phyloP scores from a whole-genome alignment of 371 early-diverging fungal genomes.

The Chytridiales sp. region DNA sequence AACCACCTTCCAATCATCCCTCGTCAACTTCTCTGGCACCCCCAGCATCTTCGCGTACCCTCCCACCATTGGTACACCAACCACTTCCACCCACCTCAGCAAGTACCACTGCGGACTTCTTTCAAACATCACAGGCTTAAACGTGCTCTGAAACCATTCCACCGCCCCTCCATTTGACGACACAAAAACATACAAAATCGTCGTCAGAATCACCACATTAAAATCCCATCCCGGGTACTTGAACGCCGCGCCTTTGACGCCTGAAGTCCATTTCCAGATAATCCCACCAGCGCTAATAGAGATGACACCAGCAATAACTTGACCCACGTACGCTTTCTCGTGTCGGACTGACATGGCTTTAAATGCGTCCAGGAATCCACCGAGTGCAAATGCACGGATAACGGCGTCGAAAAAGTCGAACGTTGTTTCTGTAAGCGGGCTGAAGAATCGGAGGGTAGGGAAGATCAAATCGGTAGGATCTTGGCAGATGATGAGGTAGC shows the following conservation, averaged over 20 bases:
- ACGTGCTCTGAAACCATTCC: neutral
- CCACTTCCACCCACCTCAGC: neutral
- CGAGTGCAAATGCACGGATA: conserved; percentile 21
- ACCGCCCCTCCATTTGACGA: neutral
- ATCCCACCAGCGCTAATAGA: conserved; percentile 30
- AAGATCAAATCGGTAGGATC: conserved; percentile 20
- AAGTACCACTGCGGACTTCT: neutral
- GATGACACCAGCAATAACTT: conserved; percentile 17
- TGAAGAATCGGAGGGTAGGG: conserved; percentile 10
- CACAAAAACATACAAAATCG: conserved; percentile 10
- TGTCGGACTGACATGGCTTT: neutral
- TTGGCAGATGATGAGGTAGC: conserved; percentile 28
- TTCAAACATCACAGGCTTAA: neutral
- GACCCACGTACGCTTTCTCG: conserved; percentile 9
- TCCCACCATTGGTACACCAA: neutral
- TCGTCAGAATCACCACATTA: conserved; percentile 1
- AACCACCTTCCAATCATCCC: conserved; percentile 9
- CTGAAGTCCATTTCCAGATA: conserved; percentile 17
- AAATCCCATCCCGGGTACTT: conserved; percentile 31
- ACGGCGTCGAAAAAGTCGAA: conserved; percentile 21
- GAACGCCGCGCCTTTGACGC: conserved; percentile 8
- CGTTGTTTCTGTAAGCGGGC: neutral
- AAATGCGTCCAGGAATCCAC: conserved; percentile 11
- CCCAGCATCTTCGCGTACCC: neutral
- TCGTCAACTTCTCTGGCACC: conserved; percentile 1